These are phyloP conservation scores for Trichoderma aggressivum DNA, from an alignment of 2,329 filamentous ascomycete genomes.

Conservation along the genomic window DNA sequence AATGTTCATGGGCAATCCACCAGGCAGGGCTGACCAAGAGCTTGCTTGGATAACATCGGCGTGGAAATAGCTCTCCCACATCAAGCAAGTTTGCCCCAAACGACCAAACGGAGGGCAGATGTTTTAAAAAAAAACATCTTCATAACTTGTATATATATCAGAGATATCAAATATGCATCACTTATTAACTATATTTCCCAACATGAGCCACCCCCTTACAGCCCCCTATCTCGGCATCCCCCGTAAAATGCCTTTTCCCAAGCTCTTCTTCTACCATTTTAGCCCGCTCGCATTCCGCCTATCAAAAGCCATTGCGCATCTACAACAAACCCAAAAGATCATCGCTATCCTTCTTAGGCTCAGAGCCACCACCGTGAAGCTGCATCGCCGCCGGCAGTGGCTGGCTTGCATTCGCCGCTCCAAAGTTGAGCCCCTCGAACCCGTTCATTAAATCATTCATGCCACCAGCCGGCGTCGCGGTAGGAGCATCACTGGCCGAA, in stretches of 20 bases:
- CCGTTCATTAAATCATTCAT: constrained; percentile 89
- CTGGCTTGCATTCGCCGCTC: constrained; percentile 43
- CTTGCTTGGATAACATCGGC: background rate
- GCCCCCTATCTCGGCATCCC: background rate
- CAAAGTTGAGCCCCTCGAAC: constrained; percentile 77
- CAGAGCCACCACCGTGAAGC: constrained; percentile 38
- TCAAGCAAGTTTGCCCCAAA: background rate
- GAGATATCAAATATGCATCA: constrained; percentile 9
- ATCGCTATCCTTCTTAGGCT: constrained; percentile 56
- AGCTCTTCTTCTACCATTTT: background rate
- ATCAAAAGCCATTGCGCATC: constrained; percentile 12
- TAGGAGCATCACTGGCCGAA: constrained; percentile 45
- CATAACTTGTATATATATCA: constrained; percentile 13
- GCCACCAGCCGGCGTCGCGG: constrained; percentile 46
- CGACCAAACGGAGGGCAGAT: background rate
- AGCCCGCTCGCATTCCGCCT: background rate
- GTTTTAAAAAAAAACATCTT: background rate
- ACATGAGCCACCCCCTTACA: background rate
- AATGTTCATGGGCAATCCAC: background rate
- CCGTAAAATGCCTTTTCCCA: background rate
- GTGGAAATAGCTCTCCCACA: background rate
- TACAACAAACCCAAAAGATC: constrained; percentile 53
- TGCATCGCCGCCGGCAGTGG: constrained; percentile 64
- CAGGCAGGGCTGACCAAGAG: background rate
- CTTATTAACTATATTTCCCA: constrained; percentile 15